Percentiles rank a stretch among this genome's conserved stretches.
phyloP scores from a whole-genome alignment of 192 early-diverging fungal species.

The Coemansia asiatica region DNA sequence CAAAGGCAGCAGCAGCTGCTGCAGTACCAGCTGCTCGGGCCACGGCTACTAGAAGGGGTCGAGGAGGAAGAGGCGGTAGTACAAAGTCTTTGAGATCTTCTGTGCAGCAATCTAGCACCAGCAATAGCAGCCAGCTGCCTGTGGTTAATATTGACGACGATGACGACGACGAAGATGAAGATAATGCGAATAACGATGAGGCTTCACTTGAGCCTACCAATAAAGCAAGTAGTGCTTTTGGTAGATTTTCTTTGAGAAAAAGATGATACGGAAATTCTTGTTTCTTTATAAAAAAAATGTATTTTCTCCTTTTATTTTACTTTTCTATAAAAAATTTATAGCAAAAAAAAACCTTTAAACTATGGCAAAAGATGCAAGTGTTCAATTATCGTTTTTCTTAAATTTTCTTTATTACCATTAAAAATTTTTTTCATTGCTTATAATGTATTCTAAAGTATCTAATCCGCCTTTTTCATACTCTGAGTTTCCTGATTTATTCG shows the following conservation, averaged over 20 bases:
- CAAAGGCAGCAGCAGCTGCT: no score
- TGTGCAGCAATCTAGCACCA: conserved; percentile 20
- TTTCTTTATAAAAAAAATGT: not conserved
- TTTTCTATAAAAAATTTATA: not conserved
- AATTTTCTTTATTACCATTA: not conserved
- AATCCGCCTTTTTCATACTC: not conserved
- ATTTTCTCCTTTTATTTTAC: not conserved
- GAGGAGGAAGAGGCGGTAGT: conserved; percentile 20
- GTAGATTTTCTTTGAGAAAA: conserved; percentile 32
- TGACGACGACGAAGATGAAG: conserved; percentile 18
- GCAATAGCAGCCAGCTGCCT: conserved; percentile 22
- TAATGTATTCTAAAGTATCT: no score
- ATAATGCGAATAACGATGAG: not conserved
- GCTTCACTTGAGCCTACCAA: not conserved
- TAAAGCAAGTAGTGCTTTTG: conserved; percentile 22
- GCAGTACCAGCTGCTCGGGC: not conserved
- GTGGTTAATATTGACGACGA: conserved; percentile 15
- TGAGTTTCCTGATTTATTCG: not conserved
- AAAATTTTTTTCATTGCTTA: not conserved
- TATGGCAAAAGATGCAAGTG: no score
- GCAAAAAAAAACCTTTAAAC: no score
- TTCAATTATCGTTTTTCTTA: no score
- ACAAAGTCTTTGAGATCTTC: not conserved
- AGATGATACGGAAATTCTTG: no score
- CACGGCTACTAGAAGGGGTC: not conserved